These are phyloP conservation scores for Sisymbrium altissimum DNA, from an alignment of 345 rosid genomes.

Conservation along the genomic window DNA sequence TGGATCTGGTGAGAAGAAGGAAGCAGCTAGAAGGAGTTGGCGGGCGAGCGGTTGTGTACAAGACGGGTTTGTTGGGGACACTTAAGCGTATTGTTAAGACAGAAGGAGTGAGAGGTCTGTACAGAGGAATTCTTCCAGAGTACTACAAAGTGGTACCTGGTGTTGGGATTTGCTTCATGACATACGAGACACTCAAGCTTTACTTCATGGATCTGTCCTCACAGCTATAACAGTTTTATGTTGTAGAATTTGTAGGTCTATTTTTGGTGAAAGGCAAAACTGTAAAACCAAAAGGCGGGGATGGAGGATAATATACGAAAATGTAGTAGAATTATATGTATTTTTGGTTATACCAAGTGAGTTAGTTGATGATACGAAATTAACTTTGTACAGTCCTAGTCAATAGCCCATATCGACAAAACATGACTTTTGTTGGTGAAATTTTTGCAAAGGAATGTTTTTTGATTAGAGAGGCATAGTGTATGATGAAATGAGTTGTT, in stretches of 20 bases:
- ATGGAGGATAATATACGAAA: neutral
- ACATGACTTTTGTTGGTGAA: neutral
- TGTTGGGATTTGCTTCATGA: conserved; percentile 94
- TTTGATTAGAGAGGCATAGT: neutral
- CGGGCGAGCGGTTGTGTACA: conserved; percentile 69
- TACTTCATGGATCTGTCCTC: conserved; percentile 48
- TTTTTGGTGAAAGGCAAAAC: conserved; percentile 22
- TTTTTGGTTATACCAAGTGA: neutral
- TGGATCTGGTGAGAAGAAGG: conserved; percentile 92
- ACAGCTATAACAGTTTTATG: conserved; percentile 26
- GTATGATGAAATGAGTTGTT: neutral
- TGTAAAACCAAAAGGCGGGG: conserved; percentile 3
- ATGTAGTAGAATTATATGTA: neutral
- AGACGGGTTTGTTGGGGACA: conserved; percentile 66
- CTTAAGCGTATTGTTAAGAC: conserved; percentile 54
- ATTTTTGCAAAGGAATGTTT: neutral
- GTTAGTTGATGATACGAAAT: neutral
- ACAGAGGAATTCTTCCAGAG: conserved; percentile 89
- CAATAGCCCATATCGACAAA: neutral
- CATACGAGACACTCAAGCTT: conserved; percentile 78
- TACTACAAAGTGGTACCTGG: conserved; percentile 94
- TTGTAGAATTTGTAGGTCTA: conserved; percentile 41
- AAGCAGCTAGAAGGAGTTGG: conserved; percentile 92
- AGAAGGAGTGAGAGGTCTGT: conserved; percentile 76
- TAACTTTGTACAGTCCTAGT: neutral